Evolutionary conservation across 306 rosid species (phyloP).

Genomic region (Cercis canadensis): DNA sequence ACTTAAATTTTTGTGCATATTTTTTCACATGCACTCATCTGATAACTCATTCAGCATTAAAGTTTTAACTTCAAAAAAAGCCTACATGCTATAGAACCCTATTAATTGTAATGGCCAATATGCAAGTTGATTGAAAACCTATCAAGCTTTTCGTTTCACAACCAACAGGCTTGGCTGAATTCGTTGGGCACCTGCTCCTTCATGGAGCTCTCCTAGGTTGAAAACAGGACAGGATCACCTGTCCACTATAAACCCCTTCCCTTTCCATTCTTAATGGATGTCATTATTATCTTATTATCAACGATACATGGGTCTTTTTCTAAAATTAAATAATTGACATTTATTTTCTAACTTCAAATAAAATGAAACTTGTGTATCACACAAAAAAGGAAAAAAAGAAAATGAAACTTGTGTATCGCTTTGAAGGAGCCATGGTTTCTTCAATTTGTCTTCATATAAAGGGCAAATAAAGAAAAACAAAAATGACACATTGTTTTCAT

Average conservation of each 20-base stretch:
- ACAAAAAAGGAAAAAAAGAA: no score
- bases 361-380: background rate
- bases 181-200: background rate
- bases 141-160: background rate
- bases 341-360: background rate
- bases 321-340: background rate
- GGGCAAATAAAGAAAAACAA: no score
- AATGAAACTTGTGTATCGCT: no score
- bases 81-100: background rate
- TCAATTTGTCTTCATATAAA: no score
- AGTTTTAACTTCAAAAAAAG: conserved; percentile 21
- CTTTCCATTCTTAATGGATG: background rate
- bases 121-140: background rate
- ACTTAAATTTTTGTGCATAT: conserved; percentile 23
- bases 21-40: conserved; percentile 23
- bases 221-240: background rate
- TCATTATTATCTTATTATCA: conserved; percentile 5
- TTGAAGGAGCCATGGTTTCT: no score
- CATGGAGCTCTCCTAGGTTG: conserved; percentile 9
- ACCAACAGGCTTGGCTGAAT: background rate
- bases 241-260: background rate
- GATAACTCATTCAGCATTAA: conserved; percentile 25
- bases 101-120: conserved; percentile 2
- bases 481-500: no score
- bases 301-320: background rate